phyloP scores from a whole-genome alignment of 2,329 filamentous ascomycete species.

The Cadophora sp. region DNA sequence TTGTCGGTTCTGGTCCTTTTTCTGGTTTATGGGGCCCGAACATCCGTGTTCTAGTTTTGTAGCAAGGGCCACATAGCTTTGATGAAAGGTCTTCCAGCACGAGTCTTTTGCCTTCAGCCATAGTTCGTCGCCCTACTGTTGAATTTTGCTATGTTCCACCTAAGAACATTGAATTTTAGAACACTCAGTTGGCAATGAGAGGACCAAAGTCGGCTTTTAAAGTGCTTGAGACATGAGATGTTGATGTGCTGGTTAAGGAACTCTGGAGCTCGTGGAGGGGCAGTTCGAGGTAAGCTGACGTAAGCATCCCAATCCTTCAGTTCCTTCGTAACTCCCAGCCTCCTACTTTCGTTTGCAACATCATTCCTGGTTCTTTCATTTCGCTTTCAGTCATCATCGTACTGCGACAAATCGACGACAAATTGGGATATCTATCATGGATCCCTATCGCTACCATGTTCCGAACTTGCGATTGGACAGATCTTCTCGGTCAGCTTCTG shows the following conservation, averaged over 20 bases:
- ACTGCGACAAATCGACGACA: background rate
- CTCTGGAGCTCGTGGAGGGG: background rate
- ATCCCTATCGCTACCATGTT: background rate
- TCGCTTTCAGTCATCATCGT: background rate
- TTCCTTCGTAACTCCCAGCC: background rate
- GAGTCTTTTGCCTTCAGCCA: background rate
- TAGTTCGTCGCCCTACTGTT: background rate
- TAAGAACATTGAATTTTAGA: background rate
- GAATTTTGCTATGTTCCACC: background rate
- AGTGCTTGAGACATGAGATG: background rate
- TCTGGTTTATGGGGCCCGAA: background rate
- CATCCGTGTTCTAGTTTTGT: slow-evolving; percentile 2
- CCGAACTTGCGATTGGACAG: too few species aligned
- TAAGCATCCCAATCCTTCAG: background rate
- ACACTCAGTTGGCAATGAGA: background rate
- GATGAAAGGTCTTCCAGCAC: background rate
- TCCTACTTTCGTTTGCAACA: background rate
- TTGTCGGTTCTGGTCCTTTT: background rate
- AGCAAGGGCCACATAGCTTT: background rate
- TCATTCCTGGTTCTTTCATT: background rate
- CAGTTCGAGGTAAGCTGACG: background rate
- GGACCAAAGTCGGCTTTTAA: background rate
- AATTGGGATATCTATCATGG: background rate
- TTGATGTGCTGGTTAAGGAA: background rate
- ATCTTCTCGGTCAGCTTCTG: too few species aligned